phyloP scores from a whole-genome alignment of 352 stramenopile species.

The Phytophthora capsici region DNA sequence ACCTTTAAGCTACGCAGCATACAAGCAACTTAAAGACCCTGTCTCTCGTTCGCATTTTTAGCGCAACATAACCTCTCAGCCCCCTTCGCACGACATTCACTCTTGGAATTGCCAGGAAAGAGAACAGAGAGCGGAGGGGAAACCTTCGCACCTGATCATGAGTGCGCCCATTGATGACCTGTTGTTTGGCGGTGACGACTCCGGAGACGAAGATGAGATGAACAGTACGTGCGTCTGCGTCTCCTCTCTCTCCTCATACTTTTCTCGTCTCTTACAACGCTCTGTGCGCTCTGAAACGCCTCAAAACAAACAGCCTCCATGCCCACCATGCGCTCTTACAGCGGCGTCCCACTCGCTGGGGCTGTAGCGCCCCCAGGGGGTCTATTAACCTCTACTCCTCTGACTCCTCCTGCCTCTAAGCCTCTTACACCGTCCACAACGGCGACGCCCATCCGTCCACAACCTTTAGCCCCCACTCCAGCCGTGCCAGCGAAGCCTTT shows the following conservation, averaged over 20 bases:
- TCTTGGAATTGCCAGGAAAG: slow-evolving; percentile 26
- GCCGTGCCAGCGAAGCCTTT: slow-evolving; percentile 4
- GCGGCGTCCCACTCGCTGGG: slow-evolving; percentile 32
- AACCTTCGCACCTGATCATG: slow-evolving; percentile 46
- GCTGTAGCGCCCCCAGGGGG: slow-evolving; percentile 30
- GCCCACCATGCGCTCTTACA: slow-evolving; percentile 48
- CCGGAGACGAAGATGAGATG: slow-evolving; percentile 80
- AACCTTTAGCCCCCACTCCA: slow-evolving; percentile 15
- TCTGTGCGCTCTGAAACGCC: slow-evolving; percentile 13
- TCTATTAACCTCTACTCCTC: slow-evolving; percentile 25
- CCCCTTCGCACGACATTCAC: slow-evolving; percentile 4
- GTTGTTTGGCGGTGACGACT: slow-evolving; percentile 84
- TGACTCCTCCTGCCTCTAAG: slow-evolving; percentile 8
- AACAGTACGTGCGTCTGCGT: slow-evolving; percentile 46
- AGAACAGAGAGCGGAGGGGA: slow-evolving; percentile 16
- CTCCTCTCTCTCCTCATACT: slow-evolving; percentile 2
- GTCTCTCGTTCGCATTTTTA: not conserved
- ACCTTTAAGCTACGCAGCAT: no score
- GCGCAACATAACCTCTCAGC: not conserved
- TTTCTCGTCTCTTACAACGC: slow-evolving; percentile 12
- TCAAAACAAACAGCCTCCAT: slow-evolving; percentile 26
- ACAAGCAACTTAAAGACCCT: not conserved
- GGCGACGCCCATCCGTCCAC: slow-evolving; percentile 27
- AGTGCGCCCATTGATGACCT: slow-evolving; percentile 87
- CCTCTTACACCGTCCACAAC: slow-evolving; percentile 9